phyloP scores from a whole-genome alignment of 768 basidiomycete genomes.

The Scleroderma bovista region DNA sequence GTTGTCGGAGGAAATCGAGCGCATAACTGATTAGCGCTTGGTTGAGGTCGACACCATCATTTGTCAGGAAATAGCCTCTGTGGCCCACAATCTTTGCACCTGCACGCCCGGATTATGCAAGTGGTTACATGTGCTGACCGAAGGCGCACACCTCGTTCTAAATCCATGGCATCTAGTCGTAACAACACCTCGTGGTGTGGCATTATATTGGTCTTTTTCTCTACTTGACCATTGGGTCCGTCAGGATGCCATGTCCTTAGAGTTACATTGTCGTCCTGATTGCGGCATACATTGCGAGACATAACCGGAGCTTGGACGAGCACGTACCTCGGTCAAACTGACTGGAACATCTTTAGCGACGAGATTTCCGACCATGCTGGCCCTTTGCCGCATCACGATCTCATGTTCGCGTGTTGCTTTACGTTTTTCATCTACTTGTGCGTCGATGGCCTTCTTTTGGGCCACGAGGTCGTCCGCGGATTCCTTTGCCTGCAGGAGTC shows the following conservation, averaged over 20 bases:
- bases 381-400: conserved; percentile 71
- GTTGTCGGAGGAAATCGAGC: conserved; percentile 82
- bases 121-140: background rate
- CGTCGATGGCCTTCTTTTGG: conserved; percentile 81
- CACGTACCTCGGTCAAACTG: conserved; percentile 77
- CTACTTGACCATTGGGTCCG: conserved; percentile 65
- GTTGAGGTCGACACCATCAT: conserved; percentile 95
- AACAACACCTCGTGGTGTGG: conserved; percentile 98
- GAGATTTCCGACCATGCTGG: conserved; percentile 83
- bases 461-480: conserved; percentile 82
- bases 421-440: conserved; percentile 67
- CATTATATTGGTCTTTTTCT: conserved; percentile 71
- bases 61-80: conserved; percentile 92
- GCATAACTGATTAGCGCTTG: conserved; percentile 94
- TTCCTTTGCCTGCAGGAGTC: conserved; percentile 70
- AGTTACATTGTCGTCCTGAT: conserved; percentile 84
- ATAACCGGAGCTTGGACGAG: background rate
- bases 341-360: conserved; percentile 84
- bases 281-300: background rate
- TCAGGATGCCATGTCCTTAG: conserved; percentile 83
- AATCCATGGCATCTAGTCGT: conserved; percentile 91
- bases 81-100: conserved; percentile 93
- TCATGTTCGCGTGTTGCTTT: conserved; percentile 77
- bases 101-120: conserved; percentile 24
- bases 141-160: conserved; percentile 69